phyloP scores from a whole-genome alignment of 495 filamentous ascomycete species.

The Collariella sp. region DNA sequence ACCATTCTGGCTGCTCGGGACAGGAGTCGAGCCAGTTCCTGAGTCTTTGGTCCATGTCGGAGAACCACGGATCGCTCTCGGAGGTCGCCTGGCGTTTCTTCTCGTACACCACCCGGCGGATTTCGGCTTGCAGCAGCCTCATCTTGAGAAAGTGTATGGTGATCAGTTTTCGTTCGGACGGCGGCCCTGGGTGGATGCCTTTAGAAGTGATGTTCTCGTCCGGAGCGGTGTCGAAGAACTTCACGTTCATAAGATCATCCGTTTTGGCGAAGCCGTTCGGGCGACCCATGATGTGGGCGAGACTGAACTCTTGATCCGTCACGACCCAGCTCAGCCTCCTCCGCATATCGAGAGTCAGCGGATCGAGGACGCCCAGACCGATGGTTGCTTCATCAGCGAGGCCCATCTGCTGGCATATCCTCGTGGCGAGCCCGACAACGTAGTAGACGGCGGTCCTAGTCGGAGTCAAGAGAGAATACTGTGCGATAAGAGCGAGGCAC shows the following conservation, averaged over 20 bases:
- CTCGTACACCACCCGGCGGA: conserved; percentile 72
- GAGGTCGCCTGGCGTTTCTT: conserved; percentile 63
- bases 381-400: conserved; percentile 81
- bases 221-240: conserved; percentile 67
- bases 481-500: conserved; percentile 75
- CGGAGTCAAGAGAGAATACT: conserved; percentile 86
- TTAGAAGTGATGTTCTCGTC: conserved; percentile 72
- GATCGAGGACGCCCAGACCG: conserved; percentile 46
- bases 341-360: conserved; percentile 76
- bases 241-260: conserved; percentile 70
- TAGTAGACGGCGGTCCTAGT: conserved; percentile 86
- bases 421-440: conserved; percentile 75
- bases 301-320: conserved; percentile 73
- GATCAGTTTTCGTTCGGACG: conserved; percentile 69
- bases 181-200: conserved; percentile 61
- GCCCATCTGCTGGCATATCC: conserved; percentile 77
- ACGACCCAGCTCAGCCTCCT: conserved; percentile 81
- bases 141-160: conserved; percentile 90
- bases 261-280: conserved; percentile 72
- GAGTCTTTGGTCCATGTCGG: conserved; percentile 66
- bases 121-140: conserved; percentile 80
- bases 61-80: conserved; percentile 79
- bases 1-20: conserved; percentile 42
- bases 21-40: conserved; percentile 54
- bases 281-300: conserved; percentile 78